These are phyloP conservation scores for Bipolaris sorokiniana DNA, from an alignment of 2,329 filamentous ascomycete genomes.

Conservation along the genomic window DNA sequence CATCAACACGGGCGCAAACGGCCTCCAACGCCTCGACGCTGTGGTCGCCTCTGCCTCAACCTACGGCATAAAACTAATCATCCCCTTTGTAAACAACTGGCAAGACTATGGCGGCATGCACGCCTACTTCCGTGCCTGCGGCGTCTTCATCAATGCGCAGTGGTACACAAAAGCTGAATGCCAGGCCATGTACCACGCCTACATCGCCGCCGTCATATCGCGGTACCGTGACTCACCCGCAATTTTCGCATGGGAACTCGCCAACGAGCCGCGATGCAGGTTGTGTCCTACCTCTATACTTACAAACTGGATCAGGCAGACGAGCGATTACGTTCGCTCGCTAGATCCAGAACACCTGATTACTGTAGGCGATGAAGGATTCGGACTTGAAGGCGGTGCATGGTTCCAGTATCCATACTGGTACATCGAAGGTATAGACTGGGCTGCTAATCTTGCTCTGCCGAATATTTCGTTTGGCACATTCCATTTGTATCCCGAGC, in stretches of 20 bases:
- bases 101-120: constrained; percentile 70
- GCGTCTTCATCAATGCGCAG: constrained; percentile 55
- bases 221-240: constrained; percentile 65
- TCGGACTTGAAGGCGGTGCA: constrained; percentile 52
- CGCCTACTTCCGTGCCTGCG: constrained; percentile 63
- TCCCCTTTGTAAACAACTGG: constrained; percentile 74
- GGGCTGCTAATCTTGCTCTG: constrained; percentile 59
- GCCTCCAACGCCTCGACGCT: constrained; percentile 68
- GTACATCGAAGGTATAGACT: constrained; percentile 60
- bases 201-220: constrained; percentile 64
- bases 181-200: constrained; percentile 64
- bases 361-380: constrained; percentile 68
- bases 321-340: constrained; percentile 67
- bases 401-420: constrained; percentile 58
- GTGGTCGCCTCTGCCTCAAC: constrained; percentile 66
- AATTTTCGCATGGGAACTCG: constrained; percentile 71
- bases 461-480: constrained; percentile 63
- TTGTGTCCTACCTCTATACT: constrained; percentile 65
- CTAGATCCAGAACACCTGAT: constrained; percentile 68
- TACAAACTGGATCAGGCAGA: constrained; percentile 64
- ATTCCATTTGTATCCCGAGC: constrained; percentile 59
- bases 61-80: constrained; percentile 67
- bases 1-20: constrained; percentile 68
- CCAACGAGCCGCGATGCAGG: constrained; percentile 69
- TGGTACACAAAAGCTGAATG: constrained; percentile 63